Evolutionary conservation across 2,329 filamentous ascomycete genomes (phyloP).

Genomic region (Aspergillus clavatus): DNA sequence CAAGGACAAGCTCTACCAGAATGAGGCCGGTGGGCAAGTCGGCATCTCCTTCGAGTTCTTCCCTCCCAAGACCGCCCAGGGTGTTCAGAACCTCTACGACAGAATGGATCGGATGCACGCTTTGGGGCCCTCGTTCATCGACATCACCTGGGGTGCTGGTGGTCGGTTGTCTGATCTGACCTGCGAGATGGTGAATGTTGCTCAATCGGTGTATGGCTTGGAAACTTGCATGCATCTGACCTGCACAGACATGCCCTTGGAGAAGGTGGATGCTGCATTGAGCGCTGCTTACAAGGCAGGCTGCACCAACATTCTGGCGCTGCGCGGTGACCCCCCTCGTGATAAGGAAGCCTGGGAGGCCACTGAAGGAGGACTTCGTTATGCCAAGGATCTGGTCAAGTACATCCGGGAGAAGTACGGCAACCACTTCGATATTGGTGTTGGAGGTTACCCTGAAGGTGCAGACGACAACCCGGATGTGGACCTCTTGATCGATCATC

Average conservation of each 20-base stretch:
- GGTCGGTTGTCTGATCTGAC: constrained; percentile 87
- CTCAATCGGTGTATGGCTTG: constrained; percentile 89
- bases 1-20: constrained; percentile 80
- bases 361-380: constrained; percentile 79
- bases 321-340: constrained; percentile 87
- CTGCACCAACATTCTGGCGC: constrained; percentile 93
- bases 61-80: constrained; percentile 81
- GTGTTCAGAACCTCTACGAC: constrained; percentile 98
- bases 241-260: constrained; percentile 94
- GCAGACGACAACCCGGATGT: constrained; percentile 88
- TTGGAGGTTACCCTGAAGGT: constrained; percentile 94
- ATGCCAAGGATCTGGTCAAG: constrained; percentile 83
- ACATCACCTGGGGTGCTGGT: constrained; percentile 97
- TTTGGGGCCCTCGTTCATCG: constrained; percentile 90
- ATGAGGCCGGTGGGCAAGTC: constrained; percentile 70
- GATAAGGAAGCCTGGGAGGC: constrained; percentile 93
- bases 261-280: constrained; percentile 85
- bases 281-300: constrained; percentile 86
- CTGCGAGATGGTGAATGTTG: constrained; percentile 94
- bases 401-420: constrained; percentile 76
- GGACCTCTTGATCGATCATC: constrained; percentile 77
- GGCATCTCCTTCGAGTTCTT: constrained; percentile 99
- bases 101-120: constrained; percentile 99
- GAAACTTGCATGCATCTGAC: constrained; percentile 99
- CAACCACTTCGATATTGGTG: constrained; percentile 93